These are phyloP conservation scores for Allium fistulosum DNA, from an alignment of 106 monocot genomes.

Conservation along the genomic window DNA sequence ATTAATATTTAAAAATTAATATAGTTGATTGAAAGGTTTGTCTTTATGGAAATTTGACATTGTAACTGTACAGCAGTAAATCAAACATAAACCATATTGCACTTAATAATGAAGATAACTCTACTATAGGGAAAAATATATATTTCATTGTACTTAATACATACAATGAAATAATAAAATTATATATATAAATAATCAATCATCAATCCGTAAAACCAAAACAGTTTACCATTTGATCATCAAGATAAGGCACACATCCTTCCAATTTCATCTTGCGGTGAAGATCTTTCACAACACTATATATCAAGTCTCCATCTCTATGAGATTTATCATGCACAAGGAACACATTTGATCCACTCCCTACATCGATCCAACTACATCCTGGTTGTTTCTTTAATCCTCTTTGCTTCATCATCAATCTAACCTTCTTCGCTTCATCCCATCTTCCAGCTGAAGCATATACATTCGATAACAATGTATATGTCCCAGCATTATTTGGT, in stretches of 20 bases:
- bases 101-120: too few species aligned
- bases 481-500: conserved; percentile 50
- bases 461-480: conserved; percentile 63
- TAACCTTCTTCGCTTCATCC: conserved; percentile 48
- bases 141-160: too few species aligned
- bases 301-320: conserved; percentile 22
- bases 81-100: too few species aligned
- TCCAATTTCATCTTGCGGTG: conserved; percentile 52
- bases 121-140: too few species aligned
- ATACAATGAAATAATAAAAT: too few species aligned
- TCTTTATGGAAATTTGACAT: too few species aligned
- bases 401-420: conserved; percentile 46
- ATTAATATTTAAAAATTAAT: too few species aligned
- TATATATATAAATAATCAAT: neutral
- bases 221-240: neutral
- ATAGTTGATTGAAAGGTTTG: too few species aligned
- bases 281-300: conserved; percentile 47
- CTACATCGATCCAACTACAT: conserved; percentile 86
- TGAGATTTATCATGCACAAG: conserved; percentile 50
- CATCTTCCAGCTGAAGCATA: conserved; percentile 61
- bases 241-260: conserved; percentile 12
- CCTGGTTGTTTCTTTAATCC: conserved; percentile 84
- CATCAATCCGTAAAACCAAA: neutral
- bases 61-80: too few species aligned
- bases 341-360: conserved; percentile 57